phyloP scores from a whole-genome alignment of 2,329 filamentous ascomycete genomes.

The Fusarium avenaceum region DNA sequence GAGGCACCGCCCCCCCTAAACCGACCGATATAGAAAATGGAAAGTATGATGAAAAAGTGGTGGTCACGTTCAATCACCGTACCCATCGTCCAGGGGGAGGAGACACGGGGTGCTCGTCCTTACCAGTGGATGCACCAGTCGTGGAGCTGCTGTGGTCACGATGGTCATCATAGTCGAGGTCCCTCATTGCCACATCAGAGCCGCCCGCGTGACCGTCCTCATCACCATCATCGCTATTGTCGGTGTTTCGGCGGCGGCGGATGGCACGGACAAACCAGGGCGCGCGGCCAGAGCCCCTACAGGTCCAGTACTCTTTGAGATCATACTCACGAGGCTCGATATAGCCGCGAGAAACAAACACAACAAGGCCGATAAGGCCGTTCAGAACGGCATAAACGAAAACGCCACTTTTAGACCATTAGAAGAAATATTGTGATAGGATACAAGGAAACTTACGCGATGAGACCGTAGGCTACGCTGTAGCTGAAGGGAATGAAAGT shows the following conservation, averaged over 20 bases:
- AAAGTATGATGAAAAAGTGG: not conserved
- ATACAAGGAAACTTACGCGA: conserved; percentile 66
- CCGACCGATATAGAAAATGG: conserved; percentile 25
- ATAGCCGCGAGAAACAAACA: conserved; percentile 59
- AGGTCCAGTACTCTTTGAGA: conserved; percentile 69
- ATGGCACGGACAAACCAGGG: conserved; percentile 63
- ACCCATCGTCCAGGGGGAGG: conserved; percentile 37
- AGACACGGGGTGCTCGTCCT: conserved; percentile 45
- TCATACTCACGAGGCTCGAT: conserved; percentile 66
- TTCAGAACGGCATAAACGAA: conserved; percentile 67
- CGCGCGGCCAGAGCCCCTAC: conserved; percentile 62
- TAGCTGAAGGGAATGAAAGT: conserved; percentile 84
- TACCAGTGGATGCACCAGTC: conserved; percentile 40
- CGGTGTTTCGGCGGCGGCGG: conserved; percentile 26
- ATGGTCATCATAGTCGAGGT: conserved; percentile 20
- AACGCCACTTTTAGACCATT: conserved; percentile 59
- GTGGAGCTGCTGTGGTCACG: conserved; percentile 36
- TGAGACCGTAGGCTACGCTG: conserved; percentile 82
- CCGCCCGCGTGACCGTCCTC: conserved; percentile 25
- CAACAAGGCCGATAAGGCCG: conserved; percentile 60
- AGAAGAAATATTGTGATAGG: not conserved
- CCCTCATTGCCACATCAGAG: conserved; percentile 27
- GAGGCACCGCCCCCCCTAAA: conserved; percentile 16
- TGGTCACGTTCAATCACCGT: conserved; percentile 6
- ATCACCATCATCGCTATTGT: not conserved